Conservation (phyloP, 192 early-diverging fungal genomes). For the Coemansia sp. region DNA sequence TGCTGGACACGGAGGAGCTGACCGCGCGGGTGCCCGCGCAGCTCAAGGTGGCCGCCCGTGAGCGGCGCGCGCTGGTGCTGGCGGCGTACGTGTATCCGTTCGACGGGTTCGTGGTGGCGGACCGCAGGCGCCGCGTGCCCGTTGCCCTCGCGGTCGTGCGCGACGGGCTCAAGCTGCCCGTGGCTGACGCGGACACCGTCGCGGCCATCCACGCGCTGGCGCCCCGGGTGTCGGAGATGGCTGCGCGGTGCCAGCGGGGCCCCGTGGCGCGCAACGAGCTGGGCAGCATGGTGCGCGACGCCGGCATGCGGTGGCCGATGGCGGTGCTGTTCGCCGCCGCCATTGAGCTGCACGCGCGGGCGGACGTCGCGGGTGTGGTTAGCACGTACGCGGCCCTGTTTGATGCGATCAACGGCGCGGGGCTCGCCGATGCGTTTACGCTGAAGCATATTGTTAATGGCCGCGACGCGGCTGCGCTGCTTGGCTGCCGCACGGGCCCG, state of each 20-base stretch:
- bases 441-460: slow-evolving; percentile 58
- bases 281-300: slow-evolving; percentile 62
- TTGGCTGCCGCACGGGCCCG: slow-evolving; percentile 75
- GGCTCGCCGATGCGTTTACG: slow-evolving; percentile 20
- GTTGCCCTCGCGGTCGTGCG: slow-evolving; percentile 56
- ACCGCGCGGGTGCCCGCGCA: not conserved
- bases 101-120: slow-evolving; percentile 32
- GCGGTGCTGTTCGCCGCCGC: slow-evolving; percentile 53
- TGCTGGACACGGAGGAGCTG: not conserved
- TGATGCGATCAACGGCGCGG: slow-evolving; percentile 3
- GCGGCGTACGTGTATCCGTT: slow-evolving; percentile 61
- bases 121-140: slow-evolving; percentile 50
- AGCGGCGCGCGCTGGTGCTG: slow-evolving; percentile 53
- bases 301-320: slow-evolving; percentile 57
- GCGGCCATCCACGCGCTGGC: slow-evolving; percentile 25
- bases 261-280: slow-evolving; percentile 29
- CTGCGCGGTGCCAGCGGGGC: slow-evolving; percentile 1
- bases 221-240: slow-evolving; percentile 2
- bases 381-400: slow-evolving; percentile 30
- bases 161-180: slow-evolving; percentile 62
- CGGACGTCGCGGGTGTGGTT: not conserved
- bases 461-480: slow-evolving; percentile 56
- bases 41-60: not conserved
- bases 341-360: slow-evolving; percentile 34
- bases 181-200: slow-evolving; percentile 22